Evolutionary conservation across 2,329 filamentous ascomycete species (phyloP).

Genomic region (Biscogniauxia sp.): DNA sequence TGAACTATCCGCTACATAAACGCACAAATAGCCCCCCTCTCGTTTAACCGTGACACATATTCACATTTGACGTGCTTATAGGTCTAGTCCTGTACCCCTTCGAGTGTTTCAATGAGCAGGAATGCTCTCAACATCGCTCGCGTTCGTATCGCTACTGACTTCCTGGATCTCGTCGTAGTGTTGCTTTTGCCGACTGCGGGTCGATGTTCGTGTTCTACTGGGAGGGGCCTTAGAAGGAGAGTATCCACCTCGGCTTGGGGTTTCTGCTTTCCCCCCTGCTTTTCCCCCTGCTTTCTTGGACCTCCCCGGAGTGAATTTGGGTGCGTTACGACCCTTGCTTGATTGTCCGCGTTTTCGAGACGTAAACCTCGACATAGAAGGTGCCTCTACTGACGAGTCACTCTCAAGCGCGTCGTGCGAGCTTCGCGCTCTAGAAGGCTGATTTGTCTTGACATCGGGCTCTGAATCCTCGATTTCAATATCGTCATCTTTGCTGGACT

Average conservation of each 20-base stretch:
- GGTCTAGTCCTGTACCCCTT: no score
- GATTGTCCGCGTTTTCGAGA: not conserved
- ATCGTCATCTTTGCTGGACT: conserved; percentile 4
- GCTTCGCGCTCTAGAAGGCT: not conserved
- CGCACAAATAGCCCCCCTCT: not conserved
- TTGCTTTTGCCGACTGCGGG: not conserved
- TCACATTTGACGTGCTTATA: not conserved
- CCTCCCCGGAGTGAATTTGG: not conserved
- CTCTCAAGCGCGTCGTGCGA: not conserved
- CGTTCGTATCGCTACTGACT: conserved; percentile 32
- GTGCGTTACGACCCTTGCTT: conserved; percentile 4
- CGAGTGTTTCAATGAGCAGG: conserved; percentile 19
- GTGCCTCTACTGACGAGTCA: conserved; percentile 5
- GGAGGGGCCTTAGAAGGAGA: not conserved
- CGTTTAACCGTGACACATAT: not conserved
- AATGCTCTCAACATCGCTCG: conserved; percentile 31
- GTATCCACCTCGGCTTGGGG: conserved; percentile 8
- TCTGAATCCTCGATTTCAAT: conserved; percentile 23
- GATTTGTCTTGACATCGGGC: conserved; percentile 10
- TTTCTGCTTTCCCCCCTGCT: not conserved
- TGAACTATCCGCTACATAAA: not conserved
- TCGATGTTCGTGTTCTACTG: not conserved
- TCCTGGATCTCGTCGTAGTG: conserved; percentile 10
- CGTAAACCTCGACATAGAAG: conserved; percentile 9
- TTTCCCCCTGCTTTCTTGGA: not conserved